phyloP scores from a whole-genome alignment of 179 eudicot species.

The Camellia oleifera region DNA sequence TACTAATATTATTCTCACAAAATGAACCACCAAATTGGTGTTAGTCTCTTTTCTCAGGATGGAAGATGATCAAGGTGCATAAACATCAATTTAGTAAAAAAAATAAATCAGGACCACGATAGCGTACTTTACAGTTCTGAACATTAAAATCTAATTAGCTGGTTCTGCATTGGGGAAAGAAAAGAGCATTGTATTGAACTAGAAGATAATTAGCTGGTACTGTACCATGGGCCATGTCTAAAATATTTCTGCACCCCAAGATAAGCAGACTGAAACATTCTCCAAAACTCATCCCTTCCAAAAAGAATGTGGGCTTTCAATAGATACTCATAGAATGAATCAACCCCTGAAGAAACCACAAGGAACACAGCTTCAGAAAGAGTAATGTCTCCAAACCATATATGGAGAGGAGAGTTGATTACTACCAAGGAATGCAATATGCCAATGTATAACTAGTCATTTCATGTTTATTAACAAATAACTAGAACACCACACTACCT shows the following conservation, averaged over 20 bases:
- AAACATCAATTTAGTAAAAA: not conserved
- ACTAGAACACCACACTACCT: not conserved
- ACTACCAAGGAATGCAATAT: not conserved
- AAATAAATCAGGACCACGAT: not conserved
- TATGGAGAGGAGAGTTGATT: not conserved
- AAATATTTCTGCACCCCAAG: conserved; percentile 88
- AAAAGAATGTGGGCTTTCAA: conserved; percentile 88
- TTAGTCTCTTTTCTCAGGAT: not conserved
- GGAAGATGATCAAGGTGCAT: not conserved
- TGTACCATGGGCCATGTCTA: conserved; percentile 92
- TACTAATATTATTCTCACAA: too few species aligned
- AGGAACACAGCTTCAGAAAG: conserved; percentile 10
- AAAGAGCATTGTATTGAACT: not conserved
- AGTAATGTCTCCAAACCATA: conserved; percentile 1
- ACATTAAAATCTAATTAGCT: not conserved
- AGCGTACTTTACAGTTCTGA: not conserved
- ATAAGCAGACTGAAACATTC: conserved; percentile 97
- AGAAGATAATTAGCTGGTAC: not conserved
- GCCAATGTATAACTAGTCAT: not conserved
- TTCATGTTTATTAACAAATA: not conserved
- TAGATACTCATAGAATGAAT: conserved; percentile 92
- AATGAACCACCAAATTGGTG: not conserved
- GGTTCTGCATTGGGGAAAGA: not conserved
- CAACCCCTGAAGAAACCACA: conserved; percentile 61
- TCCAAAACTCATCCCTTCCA: conserved; percentile 91